Base-by-base conservation (phyloP, 2,329 filamentous ascomycete genomes). In the Fusarium musae region DNA sequence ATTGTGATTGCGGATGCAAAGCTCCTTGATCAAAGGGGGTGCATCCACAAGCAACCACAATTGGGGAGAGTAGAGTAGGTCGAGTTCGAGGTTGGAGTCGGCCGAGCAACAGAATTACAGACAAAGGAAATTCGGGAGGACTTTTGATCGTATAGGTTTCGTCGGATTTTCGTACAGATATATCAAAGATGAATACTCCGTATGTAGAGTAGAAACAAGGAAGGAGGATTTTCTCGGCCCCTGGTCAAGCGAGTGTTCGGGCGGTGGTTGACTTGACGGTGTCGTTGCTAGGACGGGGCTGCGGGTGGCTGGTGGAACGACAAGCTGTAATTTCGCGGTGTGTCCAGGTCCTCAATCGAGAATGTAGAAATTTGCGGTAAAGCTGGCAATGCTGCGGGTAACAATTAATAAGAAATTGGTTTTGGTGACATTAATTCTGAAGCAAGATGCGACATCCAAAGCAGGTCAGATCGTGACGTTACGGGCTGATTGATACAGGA, bases 1-100 rank as follows among this genome's bases (percentile, higher is more conserved):
- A 90, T 90, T 80, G 80, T 82, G 79, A 78, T 73, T 79, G 75
- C 69, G 63, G 69, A 77, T 72, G 74, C 72, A 74, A 70, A 74
- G 72, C 67, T 76, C 74, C 66, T 78, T 59, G 68, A 56, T 76
- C 69, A 72, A 69, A 65, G 53, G 66, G 72, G 67, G 66, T 70
- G 69, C 76, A 74, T 75, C 76, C 75, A 76, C 53, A 59, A 65
- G 73, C 77, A 78, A 79, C 67, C 77, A 77, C 75, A 78, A 75
- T 61, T 67, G 69, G 69, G 69, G 53, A 56, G 37, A 49, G 49
- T 32, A 44, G n/a, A 23, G 54, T 60, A 49, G 26, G 34, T 63
- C 34, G 26, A 42, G 37, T 40, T 59, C 57, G 56, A 47, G 50
- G 61, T 68, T 49, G 60, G 30, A 68, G 67, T 74, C 60, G 62